A percentile compares a stretch with the other conserved stretches of the same genome.
These are phyloP conservation scores for Eimeria necatrix DNA, from an alignment of 169 alveolate genomes.

Conservation along the genomic window DNA sequence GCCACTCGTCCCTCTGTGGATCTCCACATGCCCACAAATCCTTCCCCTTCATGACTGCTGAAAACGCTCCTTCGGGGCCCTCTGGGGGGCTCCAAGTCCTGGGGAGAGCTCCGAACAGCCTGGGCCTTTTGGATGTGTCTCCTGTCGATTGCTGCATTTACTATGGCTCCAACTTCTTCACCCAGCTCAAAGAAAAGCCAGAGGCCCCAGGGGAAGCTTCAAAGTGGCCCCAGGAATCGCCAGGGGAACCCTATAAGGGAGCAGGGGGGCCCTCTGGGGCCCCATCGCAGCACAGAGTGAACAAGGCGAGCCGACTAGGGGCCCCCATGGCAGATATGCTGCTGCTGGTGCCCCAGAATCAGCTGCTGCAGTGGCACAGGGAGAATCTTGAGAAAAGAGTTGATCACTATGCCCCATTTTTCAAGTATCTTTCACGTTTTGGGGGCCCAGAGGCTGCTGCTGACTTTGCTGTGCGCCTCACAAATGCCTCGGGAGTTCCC, in stretches of 20 bases:
- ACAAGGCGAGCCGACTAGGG: neutral
- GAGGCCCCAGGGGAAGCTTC: neutral
- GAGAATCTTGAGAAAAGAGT: neutral
- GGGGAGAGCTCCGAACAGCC: neutral
- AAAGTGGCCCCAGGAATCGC: neutral
- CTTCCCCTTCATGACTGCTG: constrained; percentile 14
- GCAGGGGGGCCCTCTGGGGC: neutral
- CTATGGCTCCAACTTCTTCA: constrained; percentile 35
- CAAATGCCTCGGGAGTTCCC: constrained; percentile 22
- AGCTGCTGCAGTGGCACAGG: constrained; percentile 41
- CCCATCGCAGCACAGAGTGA: neutral
- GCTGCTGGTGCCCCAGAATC: constrained; percentile 42
- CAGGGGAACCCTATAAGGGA: neutral
- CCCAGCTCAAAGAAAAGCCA: neutral
- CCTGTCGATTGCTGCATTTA: constrained; percentile 26
- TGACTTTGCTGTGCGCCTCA: neutral
- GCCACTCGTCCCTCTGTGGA: neutral
- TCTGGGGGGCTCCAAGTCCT: neutral
- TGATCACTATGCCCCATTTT: neutral
- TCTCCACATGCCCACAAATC: neutral
- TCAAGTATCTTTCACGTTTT: neutral
- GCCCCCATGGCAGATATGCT: constrained; percentile 32
- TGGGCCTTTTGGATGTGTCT: neutral
- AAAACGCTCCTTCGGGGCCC: neutral
- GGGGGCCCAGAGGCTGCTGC: constrained; percentile 37